Evolutionary conservation across 202 grass and related monocot species (phyloP).

Genomic region (Elaeis oleifera): DNA sequence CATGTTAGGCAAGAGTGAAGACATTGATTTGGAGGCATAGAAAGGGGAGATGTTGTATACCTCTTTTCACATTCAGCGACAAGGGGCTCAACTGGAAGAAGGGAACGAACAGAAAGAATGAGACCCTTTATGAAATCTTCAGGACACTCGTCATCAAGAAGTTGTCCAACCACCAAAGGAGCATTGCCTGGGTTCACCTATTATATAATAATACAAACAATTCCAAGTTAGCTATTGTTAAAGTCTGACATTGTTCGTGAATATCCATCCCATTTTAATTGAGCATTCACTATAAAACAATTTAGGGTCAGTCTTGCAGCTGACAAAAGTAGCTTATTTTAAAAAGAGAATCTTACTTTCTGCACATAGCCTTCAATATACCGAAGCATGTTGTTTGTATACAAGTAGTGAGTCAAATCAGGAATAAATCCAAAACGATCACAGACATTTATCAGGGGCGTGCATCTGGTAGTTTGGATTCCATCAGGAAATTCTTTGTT

Average conservation of each 20-base stretch:
- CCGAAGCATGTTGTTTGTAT: conserved; percentile 93
- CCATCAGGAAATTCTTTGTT: conserved; percentile 99
- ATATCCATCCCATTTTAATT: too few relatives aligned
- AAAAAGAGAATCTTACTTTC: conserved; percentile 43
- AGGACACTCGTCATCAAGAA: conserved; percentile 90
- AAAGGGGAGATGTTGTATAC: conserved; percentile 25
- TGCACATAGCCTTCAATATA: conserved; percentile 98
- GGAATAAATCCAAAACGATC: conserved; percentile 98
- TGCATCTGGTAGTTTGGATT: conserved; percentile 94
- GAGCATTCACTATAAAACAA: too few relatives aligned
- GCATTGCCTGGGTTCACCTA: conserved; percentile 95
- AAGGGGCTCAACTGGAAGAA: conserved; percentile 87
- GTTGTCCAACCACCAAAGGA: conserved; percentile 79
- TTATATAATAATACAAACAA: conserved; percentile 8
- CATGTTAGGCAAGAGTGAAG: conserved; percentile 1
- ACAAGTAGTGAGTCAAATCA: conserved; percentile 90
- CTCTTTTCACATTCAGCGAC: conserved; percentile 98
- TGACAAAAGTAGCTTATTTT: too few relatives aligned
- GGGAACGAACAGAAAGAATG: conserved; percentile 95
- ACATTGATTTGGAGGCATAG: background rate
- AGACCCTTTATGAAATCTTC: conserved; percentile 99
- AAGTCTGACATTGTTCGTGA: too few relatives aligned
- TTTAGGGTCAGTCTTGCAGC: too few relatives aligned
- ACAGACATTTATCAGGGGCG: conserved; percentile 88
- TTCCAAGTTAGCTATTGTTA: background rate